Evolutionary conservation across 2,329 filamentous ascomycete species (phyloP), one percentile per base, ranked within the genome.

Genomic region (Dothideomycetes sp.): DNA sequence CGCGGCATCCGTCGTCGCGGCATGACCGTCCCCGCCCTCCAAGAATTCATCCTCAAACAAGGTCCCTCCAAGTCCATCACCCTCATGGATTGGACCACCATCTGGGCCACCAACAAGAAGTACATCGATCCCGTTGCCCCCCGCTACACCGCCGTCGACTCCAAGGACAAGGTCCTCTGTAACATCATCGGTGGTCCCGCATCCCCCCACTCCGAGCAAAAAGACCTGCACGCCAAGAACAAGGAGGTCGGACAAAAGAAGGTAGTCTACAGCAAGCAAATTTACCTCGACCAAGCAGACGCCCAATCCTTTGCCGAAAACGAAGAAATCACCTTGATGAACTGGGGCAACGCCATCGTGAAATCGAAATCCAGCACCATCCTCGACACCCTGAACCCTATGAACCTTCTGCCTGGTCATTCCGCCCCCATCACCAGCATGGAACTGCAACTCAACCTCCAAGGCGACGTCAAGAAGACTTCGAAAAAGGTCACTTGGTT

Each of bases 401-500:
- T 66, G 5, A 56, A 69, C 45, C 55, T 53, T 52, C 41, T 58
- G 53, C 65, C 68, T 49, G 63, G 66, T 20, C 69, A 69, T 38
- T 68, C 75, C 36, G 44, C 41, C 9, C 45, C 30, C 19, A 78
- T 94, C 53, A 81, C 78, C 10, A 69, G 66, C 24, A 71, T 94
- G 27, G 82, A 83, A 44, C 70, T 91, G 40, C 85, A 94, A 64
- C 76, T 95, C n/a, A 82, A 96, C 63, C 76, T 95, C 35, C 78
- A 83, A 53, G 88, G 89, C 42, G 89, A 96, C 60, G 84, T 96
- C 62, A 94, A 94, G 71, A 82, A 84, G 57, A 96, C 89, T 0
- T 80, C 86, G 56, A 95, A 95, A 77, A 96, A 96, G 72, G 78
- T 96, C 25, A 95, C 88, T 1, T 96, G 89, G 89, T 69, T 96